Conservation (phyloP, 805 yeast genomes). For the Brettanomyces nanus region DNA sequence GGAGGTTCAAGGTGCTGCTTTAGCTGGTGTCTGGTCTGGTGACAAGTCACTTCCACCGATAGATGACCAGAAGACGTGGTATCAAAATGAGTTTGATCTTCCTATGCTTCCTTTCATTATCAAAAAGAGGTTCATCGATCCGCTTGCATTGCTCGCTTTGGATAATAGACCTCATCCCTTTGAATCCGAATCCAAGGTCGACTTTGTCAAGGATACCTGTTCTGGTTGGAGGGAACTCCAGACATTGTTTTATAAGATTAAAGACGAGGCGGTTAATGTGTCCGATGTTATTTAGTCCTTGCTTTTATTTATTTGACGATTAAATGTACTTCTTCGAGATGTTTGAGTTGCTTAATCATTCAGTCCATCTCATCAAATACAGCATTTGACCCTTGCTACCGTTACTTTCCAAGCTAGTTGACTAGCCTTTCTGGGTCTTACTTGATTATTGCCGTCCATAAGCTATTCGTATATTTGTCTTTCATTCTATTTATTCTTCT, state of each 20-base stretch:
- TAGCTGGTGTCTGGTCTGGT: conserved; percentile 49
- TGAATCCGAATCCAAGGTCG: conserved; percentile 5
- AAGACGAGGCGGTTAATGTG: not conserved
- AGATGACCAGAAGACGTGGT: conserved; percentile 30
- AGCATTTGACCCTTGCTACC: too few relatives aligned
- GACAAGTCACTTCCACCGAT: conserved; percentile 30
- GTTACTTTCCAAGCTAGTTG: too few relatives aligned
- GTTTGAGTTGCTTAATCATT: too few relatives aligned
- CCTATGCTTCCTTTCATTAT: conserved; percentile 2
- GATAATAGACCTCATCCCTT: conserved; percentile 15
- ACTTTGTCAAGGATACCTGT: not conserved
- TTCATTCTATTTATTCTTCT: not conserved
- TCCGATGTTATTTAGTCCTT: too few relatives aligned
- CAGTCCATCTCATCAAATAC: too few relatives aligned
- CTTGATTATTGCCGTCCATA: too few relatives aligned
- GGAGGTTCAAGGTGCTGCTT: conserved; percentile 43
- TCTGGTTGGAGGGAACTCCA: not conserved
- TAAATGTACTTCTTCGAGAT: too few relatives aligned
- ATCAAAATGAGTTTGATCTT: not conserved
- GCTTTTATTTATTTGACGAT: too few relatives aligned
- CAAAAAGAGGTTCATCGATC: conserved; percentile 9
- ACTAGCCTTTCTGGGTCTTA: too few relatives aligned
- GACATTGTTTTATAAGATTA: not conserved
- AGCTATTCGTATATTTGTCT: too few relatives aligned
- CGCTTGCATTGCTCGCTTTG: conserved; percentile 7